phyloP scores from a whole-genome alignment of 2,329 filamentous ascomycete species.

The Metarhizium sp. region DNA sequence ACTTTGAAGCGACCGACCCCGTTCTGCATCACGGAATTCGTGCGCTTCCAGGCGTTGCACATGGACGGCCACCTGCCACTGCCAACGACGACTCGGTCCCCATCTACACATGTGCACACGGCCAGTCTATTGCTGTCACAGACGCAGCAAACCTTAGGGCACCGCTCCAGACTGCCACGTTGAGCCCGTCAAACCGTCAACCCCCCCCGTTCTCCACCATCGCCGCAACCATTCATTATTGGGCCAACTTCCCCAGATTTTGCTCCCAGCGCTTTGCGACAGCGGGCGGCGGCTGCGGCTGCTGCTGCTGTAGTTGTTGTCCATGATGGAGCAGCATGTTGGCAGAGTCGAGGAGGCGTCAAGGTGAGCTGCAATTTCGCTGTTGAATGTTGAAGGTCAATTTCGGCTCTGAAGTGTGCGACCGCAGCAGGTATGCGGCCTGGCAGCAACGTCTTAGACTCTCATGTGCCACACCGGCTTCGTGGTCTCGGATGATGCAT shows the following conservation, averaged over 20 bases:
- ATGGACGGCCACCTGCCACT: background rate
- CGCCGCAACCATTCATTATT: background rate
- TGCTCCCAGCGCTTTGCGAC: background rate
- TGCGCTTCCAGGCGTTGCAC: background rate
- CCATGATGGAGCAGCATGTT: conserved; percentile 6
- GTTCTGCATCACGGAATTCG: background rate
- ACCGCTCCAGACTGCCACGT: background rate
- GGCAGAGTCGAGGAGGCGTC: conserved; percentile 3
- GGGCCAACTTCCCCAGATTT: conserved; percentile 1
- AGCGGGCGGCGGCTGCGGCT: conserved; percentile 1
- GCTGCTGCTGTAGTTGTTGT: conserved; percentile 1
- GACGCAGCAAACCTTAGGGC: background rate
- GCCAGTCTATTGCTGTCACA: background rate
- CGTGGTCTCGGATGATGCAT: background rate
- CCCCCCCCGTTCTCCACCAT: background rate
- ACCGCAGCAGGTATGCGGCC: background rate
- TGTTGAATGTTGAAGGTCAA: background rate
- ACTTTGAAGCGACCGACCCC: background rate
- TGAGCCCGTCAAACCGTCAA: background rate
- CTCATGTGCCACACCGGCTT: background rate
- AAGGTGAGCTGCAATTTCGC: conserved; percentile 3
- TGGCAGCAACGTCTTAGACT: background rate
- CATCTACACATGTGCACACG: background rate
- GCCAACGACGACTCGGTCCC: background rate
- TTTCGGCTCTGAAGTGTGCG: background rate